Evolutionary conservation across 2,329 filamentous ascomycete species (phyloP), one percentile per base, ranked within the genome.

Genomic region (Aspergillus viridinutans): DNA sequence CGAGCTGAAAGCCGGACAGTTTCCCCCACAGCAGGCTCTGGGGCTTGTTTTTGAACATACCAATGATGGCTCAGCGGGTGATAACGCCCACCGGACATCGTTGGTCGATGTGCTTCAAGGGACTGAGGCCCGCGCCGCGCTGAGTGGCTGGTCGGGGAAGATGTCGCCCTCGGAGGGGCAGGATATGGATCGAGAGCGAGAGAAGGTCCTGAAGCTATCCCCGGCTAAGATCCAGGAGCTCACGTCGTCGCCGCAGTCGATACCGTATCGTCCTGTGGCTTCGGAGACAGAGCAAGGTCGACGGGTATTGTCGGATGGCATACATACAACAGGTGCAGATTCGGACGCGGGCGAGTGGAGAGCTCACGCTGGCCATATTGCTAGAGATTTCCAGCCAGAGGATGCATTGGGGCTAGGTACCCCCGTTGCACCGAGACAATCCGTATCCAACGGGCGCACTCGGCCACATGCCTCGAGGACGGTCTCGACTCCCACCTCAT

Each of bases 181-280:
- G 12, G 69, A 35, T 35, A 2, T 35, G 32, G 32, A 35, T 14
- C 32, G 12, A 35, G 32, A 35, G 12, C 32, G 32, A 6, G 32
- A 35, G 32, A 35, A 72, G 14, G 59, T 80, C 3, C 68, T 81
- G 57, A 85, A 82, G 63, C 70, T 85, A 29, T 84, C 82, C 3
- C 78, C 79, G 2, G 76, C 76, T 43, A 78, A 83, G 67, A 80
- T 85, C 2, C 76, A 82, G 45, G 81, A 83, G 48, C 75, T 85
- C 45, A 82, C 81, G 5, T 70, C 77, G 17, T 81, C 82, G 12
- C 80, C 81, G 8, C 75, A 81, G 17, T 83, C 80, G 45, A 74
- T 84, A n/a, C 80, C 82, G 3, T 66, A 81, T 40, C 77, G 79
- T 28, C 67, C 76, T 14, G 32, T 35, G 32, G 74, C 75, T 8